Evolutionary conservation across 2,329 filamentous ascomycete genomes (phyloP).

Genomic region (Arthroderma sp.): DNA sequence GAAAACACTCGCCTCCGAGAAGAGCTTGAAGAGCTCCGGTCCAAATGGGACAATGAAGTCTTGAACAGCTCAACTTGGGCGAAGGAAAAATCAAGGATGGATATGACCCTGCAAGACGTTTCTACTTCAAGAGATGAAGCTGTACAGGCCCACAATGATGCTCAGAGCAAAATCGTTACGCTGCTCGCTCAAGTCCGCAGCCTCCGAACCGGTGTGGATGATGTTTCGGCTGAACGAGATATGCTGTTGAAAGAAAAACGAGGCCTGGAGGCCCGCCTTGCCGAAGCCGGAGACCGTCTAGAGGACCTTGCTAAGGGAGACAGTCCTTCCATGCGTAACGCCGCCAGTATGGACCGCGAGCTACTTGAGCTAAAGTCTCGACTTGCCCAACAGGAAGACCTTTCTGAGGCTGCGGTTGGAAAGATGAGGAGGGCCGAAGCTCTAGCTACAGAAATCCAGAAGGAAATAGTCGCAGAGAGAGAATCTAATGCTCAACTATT

Average conservation of each 20-base stretch:
- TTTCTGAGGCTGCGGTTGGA: constrained; percentile 78
- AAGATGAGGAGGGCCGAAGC: constrained; percentile 95
- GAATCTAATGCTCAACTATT: constrained; percentile 70
- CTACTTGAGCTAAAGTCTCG: constrained; percentile 78
- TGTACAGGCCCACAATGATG: constrained; percentile 82
- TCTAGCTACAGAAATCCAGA: constrained; percentile 75
- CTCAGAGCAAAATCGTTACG: constrained; percentile 82
- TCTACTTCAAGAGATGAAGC: constrained; percentile 89
- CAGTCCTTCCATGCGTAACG: constrained; percentile 76
- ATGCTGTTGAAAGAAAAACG: constrained; percentile 78
- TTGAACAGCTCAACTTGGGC: constrained; percentile 97
- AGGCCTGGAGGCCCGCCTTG: constrained; percentile 67
- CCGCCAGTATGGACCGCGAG: constrained; percentile 76
- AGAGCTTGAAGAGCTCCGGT: constrained; percentile 84
- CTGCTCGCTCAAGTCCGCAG: constrained; percentile 79
- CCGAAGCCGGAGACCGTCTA: constrained; percentile 75
- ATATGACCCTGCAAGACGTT: constrained; percentile 78
- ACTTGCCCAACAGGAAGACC: constrained; percentile 85
- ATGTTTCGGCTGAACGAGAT: constrained; percentile 74
- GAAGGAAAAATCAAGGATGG: constrained; percentile 88
- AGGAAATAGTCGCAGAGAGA: constrained; percentile 75
- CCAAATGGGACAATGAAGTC: constrained; percentile 97
- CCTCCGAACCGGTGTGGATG: constrained; percentile 72
- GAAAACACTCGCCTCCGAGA: constrained; percentile 85
- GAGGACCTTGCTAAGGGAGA: constrained; percentile 79